Percentiles rank a stretch among this genome's conserved stretches.
These are phyloP conservation scores for Serendipita vermifera DNA, from an alignment of 768 basidiomycete genomes.

Conservation along the genomic window DNA sequence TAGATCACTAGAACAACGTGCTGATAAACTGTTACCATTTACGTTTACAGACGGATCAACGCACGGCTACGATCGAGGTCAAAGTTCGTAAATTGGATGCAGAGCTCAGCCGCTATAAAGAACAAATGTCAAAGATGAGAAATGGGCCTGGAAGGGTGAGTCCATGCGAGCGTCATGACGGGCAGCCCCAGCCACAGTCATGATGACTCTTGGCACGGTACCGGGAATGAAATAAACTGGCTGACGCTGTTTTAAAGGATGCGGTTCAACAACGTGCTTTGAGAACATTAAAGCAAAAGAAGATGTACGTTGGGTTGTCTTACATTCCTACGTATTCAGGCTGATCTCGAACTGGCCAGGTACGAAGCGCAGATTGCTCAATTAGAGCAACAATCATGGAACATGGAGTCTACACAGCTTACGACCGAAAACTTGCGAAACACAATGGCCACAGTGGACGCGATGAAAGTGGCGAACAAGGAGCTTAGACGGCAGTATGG, in stretches of 20 bases:
- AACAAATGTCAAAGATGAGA: constrained; percentile 88
- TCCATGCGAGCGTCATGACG: too few relatives aligned
- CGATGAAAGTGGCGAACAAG: constrained; percentile 92
- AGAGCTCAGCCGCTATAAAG: constrained; percentile 82
- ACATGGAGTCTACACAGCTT: constrained; percentile 93
- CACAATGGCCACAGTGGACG: constrained; percentile 97
- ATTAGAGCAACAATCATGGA: constrained; percentile 89
- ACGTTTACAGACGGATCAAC: constrained; percentile 61
- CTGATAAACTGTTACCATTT: neutral
- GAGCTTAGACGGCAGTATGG: constrained; percentile 95
- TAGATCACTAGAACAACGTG: neutral
- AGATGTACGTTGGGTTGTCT: constrained; percentile 48
- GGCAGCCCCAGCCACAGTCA: neutral
- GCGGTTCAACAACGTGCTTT: constrained; percentile 94
- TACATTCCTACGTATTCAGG: neutral
- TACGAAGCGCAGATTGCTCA: constrained; percentile 87
- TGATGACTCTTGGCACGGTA: too few relatives aligned
- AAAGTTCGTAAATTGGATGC: constrained; percentile 95
- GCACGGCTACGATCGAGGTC: constrained; percentile 82
- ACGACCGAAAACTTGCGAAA: constrained; percentile 97
- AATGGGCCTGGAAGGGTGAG: constrained; percentile 90
- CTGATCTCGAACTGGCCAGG: too few relatives aligned
- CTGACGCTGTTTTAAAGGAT: constrained; percentile 33
- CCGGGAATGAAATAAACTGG: too few relatives aligned
- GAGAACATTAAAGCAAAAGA: constrained; percentile 85